Percentiles rank a stretch among this genome's conserved stretches.
These are phyloP conservation scores for Pseudogymnoascus sp. DNA, from an alignment of 2,329 filamentous ascomycete genomes.

Conservation along the genomic window DNA sequence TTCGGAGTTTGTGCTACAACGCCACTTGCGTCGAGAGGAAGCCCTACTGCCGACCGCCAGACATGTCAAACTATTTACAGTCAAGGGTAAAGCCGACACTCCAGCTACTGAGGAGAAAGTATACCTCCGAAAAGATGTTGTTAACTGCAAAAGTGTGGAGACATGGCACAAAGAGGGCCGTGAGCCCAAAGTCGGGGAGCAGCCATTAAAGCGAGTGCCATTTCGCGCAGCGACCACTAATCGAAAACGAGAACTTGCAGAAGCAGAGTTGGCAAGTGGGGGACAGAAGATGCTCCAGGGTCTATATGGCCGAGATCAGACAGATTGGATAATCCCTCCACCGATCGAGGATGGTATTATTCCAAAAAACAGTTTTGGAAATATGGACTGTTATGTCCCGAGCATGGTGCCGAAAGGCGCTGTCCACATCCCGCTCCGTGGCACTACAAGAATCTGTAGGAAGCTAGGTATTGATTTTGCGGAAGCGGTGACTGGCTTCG, in stretches of 20 bases:
- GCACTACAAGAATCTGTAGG: slow-evolving; percentile 72
- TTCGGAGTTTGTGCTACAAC: slow-evolving; percentile 72
- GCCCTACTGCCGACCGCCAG: slow-evolving; percentile 62
- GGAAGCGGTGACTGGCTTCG: slow-evolving; percentile 91
- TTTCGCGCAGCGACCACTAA: slow-evolving; percentile 86
- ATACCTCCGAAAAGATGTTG: slow-evolving; percentile 69
- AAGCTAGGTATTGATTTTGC: slow-evolving; percentile 80
- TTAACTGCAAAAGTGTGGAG: slow-evolving; percentile 81
- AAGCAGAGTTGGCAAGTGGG: slow-evolving; percentile 62
- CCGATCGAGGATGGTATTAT: slow-evolving; percentile 80
- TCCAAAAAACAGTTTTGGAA: slow-evolving; percentile 89
- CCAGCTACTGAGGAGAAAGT: slow-evolving; percentile 71
- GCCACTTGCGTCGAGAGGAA: slow-evolving; percentile 87
- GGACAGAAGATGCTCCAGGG: slow-evolving; percentile 83
- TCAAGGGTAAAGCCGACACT: slow-evolving; percentile 65
- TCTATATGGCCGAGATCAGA: slow-evolving; percentile 75
- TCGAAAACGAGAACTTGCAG: slow-evolving; percentile 79
- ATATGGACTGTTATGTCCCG: slow-evolving; percentile 90
- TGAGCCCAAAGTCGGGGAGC: slow-evolving; percentile 58
- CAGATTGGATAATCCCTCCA: slow-evolving; percentile 88
- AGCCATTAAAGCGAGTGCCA: slow-evolving; percentile 77
- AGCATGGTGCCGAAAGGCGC: slow-evolving; percentile 87
- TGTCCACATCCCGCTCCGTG: slow-evolving; percentile 71
- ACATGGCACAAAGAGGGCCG: slow-evolving; percentile 98
- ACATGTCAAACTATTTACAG: slow-evolving; percentile 66